Percentiles rank a stretch among this genome's conserved stretches.
phyloP scores from a whole-genome alignment of 306 rosid species.

The Rosa rugosa region DNA sequence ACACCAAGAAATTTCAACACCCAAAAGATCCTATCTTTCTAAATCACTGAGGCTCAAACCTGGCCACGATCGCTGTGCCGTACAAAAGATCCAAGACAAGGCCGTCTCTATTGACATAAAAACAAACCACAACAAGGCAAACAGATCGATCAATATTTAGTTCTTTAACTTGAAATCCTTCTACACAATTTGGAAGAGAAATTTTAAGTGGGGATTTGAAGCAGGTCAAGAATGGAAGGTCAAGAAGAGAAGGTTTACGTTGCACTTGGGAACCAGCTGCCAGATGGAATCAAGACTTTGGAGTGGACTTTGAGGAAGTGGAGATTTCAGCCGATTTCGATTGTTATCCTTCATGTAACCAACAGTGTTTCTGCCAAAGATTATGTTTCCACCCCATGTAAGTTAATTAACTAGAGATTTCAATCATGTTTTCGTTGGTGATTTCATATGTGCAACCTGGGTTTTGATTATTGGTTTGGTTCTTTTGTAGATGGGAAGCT shows the following conservation, averaged over 20 bases:
- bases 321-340: conserved; percentile 65
- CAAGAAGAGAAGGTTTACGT: conserved; percentile 57
- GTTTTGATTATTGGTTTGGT: conserved; percentile 19
- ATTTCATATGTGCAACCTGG: conserved; percentile 24
- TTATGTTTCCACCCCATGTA: conserved; percentile 74
- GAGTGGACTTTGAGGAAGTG: conserved; percentile 73
- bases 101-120: conserved; percentile 26
- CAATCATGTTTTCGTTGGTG: background rate
- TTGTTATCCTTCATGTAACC: conserved; percentile 63
- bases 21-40: background rate
- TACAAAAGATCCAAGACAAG: conserved; percentile 40
- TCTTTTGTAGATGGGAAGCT: conserved; percentile 78
- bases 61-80: conserved; percentile 20
- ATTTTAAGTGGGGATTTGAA: background rate
- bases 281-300: conserved; percentile 67
- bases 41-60: conserved; percentile 2
- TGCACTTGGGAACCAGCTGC: conserved; percentile 66
- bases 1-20: background rate
- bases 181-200: background rate
- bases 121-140: background rate
- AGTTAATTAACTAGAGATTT: conserved; percentile 16
- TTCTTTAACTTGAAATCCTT: background rate
- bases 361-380: conserved; percentile 36
- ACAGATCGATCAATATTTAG: background rate
- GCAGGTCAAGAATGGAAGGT: conserved; percentile 38